Percentiles rank a stretch among this genome's conserved stretches.
Evolutionary conservation across 2,329 filamentous ascomycete genomes (phyloP).

Genomic region (Apiospora kogelbergensis): DNA sequence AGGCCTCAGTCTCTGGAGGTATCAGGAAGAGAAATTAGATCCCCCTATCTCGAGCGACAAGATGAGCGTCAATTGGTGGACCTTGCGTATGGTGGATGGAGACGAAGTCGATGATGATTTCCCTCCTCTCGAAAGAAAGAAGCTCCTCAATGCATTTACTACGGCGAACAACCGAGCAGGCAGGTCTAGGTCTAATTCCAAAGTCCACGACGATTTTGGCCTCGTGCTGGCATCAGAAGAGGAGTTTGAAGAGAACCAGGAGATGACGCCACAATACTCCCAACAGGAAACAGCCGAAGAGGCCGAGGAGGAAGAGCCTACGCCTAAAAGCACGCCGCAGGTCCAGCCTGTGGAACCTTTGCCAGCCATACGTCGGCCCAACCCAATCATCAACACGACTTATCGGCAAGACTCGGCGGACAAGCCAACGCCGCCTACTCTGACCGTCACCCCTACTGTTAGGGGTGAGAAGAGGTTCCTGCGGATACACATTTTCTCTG

Average conservation of each 20-base stretch:
- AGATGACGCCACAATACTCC: constrained; percentile 64
- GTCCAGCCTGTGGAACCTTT: constrained; percentile 34
- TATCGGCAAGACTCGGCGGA: constrained; percentile 59
- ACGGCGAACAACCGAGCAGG: constrained; percentile 74
- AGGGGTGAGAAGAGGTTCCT: constrained; percentile 70
- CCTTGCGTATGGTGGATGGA: constrained; percentile 78
- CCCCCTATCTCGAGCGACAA: constrained; percentile 65
- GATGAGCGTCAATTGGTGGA: constrained; percentile 79
- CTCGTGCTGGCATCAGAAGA: constrained; percentile 70
- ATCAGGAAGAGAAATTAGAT: constrained; percentile 73
- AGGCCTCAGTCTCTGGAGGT: constrained; percentile 74
- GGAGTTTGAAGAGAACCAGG: constrained; percentile 69
- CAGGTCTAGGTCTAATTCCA: constrained; percentile 66
- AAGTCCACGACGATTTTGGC: constrained; percentile 80
- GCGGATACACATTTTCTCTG: constrained; percentile 68
- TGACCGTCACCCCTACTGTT: constrained; percentile 39
- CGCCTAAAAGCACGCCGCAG: constrained; percentile 50
- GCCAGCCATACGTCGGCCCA: constrained; percentile 42
- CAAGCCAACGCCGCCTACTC: constrained; percentile 48
- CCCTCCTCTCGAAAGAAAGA: constrained; percentile 72
- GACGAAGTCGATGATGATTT: constrained; percentile 87
- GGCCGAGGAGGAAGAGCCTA: constrained; percentile 41
- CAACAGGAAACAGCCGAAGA: constrained; percentile 47
- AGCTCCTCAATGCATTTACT: constrained; percentile 74
- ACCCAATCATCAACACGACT: constrained; percentile 63